phyloP scores from a whole-genome alignment of 305 asterid species.

The Andrographis paniculata region DNA sequence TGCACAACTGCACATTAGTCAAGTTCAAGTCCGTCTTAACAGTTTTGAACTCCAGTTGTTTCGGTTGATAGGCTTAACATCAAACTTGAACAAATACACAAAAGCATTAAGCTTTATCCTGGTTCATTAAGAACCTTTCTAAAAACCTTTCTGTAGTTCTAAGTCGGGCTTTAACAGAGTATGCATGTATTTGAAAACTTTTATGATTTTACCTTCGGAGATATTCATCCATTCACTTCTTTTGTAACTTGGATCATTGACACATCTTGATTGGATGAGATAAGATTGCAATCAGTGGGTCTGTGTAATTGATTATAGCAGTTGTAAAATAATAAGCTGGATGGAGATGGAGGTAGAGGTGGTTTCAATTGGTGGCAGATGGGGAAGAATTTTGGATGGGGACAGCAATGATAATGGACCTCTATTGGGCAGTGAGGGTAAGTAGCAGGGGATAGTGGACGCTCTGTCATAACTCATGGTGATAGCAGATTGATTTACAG shows the following conservation, averaged over 20 bases:
- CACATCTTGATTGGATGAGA: slow-evolving; percentile 7
- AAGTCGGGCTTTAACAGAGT: background rate
- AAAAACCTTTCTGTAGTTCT: background rate
- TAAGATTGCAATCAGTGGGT: slow-evolving; percentile 3
- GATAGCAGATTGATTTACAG: too few relatives aligned
- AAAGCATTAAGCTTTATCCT: slow-evolving; percentile 1
- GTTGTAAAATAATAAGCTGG: too few relatives aligned
- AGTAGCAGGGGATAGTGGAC: too few relatives aligned
- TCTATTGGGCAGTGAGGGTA: too few relatives aligned
- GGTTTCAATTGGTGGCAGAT: too few relatives aligned
- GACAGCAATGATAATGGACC: too few relatives aligned
- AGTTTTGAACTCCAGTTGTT: slow-evolving; percentile 6
- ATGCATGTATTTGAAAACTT: background rate
- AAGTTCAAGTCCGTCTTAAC: background rate
- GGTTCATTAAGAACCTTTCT: too few relatives aligned
- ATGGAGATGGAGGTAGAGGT: slow-evolving; percentile 3
- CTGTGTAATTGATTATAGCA: too few relatives aligned
- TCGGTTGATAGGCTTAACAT: slow-evolving; percentile 1
- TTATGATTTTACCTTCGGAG: background rate
- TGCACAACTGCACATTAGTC: slow-evolving; percentile 2
- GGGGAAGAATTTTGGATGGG: too few relatives aligned
- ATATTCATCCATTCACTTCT: slow-evolving; percentile 1
- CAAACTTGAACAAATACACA: background rate
- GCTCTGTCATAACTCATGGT: too few relatives aligned
- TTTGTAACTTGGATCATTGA: slow-evolving; percentile 3